These are phyloP conservation scores for Paulownia fortunei DNA, from an alignment of 257 asterid genomes.

Conservation along the genomic window DNA sequence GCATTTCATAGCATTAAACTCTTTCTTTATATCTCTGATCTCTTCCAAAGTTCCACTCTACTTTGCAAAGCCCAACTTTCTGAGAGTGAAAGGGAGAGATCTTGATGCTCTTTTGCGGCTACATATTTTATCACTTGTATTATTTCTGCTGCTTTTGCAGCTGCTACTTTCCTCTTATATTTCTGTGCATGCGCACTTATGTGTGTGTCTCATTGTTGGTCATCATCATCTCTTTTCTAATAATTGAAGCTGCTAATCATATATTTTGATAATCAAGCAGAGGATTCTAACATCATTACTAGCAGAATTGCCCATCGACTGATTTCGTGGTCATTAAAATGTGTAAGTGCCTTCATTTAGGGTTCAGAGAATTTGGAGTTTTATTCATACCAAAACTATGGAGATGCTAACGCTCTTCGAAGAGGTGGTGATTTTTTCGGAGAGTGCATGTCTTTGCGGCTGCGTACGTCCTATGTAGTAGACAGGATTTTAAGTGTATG, in stretches of 20 bases:
- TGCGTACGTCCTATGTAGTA: background rate
- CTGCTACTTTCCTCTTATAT: background rate
- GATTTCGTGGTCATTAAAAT: background rate
- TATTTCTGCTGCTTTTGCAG: background rate
- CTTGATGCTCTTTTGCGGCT: background rate
- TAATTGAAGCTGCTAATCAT: slow-evolving; percentile 9
- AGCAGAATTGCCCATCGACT: background rate
- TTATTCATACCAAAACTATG: background rate
- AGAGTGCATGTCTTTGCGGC: background rate
- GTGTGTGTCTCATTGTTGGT: background rate
- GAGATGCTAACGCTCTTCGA: too few species aligned
- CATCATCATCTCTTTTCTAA: background rate
- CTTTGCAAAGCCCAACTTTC: background rate
- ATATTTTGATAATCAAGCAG: background rate
- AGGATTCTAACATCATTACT: background rate
- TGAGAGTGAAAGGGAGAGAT: background rate
- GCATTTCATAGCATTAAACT: background rate
- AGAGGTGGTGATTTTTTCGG: background rate
- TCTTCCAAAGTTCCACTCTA: background rate
- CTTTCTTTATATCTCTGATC: background rate
- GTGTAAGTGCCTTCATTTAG: background rate
- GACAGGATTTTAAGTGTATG: background rate
- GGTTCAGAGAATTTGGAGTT: background rate
- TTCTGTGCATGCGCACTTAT: background rate
- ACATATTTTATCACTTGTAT: background rate